Evolutionary conservation across 768 basidiomycete genomes (phyloP).

Genomic region (Pulveroboletus sp.): DNA sequence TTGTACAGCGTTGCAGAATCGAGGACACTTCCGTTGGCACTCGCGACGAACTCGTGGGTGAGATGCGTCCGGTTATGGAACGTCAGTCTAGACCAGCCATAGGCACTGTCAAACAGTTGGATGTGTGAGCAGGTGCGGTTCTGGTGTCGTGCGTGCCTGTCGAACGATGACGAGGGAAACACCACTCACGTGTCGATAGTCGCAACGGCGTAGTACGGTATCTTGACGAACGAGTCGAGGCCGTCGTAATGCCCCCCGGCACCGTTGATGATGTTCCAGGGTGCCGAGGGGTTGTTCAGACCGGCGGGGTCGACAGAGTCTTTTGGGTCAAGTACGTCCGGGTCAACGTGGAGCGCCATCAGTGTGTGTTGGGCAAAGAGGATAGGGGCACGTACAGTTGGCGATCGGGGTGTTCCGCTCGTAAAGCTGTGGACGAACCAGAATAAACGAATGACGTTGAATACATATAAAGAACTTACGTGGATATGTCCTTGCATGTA

Average conservation of each 20-base stretch:
- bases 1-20: constrained; percentile 25
- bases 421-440: constrained; percentile 12
- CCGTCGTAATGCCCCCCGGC: constrained; percentile 28
- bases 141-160: no score
- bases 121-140: no score
- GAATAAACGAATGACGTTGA: no score
- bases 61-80: constrained; percentile 29
- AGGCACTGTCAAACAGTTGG: constrained; percentile 5
- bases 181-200: constrained; percentile 12
- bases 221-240: constrained; percentile 9
- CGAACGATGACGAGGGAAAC: no score
- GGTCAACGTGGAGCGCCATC: no score
- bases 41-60: constrained; percentile 28
- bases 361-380: no score
- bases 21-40: constrained; percentile 25
- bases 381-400: constrained; percentile 14
- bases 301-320: constrained; percentile 20
- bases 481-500: constrained; percentile 29
- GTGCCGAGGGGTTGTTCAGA: constrained; percentile 21
- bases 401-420: constrained; percentile 27
- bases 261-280: constrained; percentile 28
- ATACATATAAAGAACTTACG: constrained; percentile 3
- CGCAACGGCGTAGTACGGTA: constrained; percentile 6
- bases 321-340: background rate
- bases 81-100: constrained; percentile 27